Base-by-base conservation (phyloP, 495 filamentous ascomycete genomes). In the Usnea hakonensis region DNA sequence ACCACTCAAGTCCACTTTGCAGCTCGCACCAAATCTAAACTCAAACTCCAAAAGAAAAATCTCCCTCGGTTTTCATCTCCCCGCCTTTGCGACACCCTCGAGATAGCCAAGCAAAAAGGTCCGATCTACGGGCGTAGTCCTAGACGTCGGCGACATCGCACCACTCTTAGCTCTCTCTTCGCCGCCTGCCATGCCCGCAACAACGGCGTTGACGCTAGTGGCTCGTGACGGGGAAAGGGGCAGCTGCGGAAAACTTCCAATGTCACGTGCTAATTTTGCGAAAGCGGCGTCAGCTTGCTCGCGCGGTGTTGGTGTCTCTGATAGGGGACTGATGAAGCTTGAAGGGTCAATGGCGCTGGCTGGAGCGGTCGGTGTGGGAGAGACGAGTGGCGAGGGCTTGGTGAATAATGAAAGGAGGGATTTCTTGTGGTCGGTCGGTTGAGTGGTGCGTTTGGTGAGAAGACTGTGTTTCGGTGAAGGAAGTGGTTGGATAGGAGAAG, bases 21-120 rank as follows among this genome's bases (percentile, higher is more conserved):
- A 55, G 21, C 26, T 33, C 21, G 37, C 37, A 44, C 21, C 36
- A 28, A 38, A 57, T 33, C 13, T 14, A 19, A 40, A 57, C 35
- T 11, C 17, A 38, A 56, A 14, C 2, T 19, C 7, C 1, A 6
- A n/a, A 56, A 21, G 7, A 19, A 56, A n/a, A 19, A 46, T 9
- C 11, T 16, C 17, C 17, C 43, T 3, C 32, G 11, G 5, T 60
- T n/a, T 32, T 59, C 60, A 64, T 50, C 60, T 62, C 28, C 58
- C 62, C n/a, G 52, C 59, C 44, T 63, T 79, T 3, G 81, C 83
- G 53, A 87, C 80, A 59, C 78, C 79, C 65, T 84, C 80, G 69
- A 96, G 72, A 73, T 90, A 95, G 11, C 84, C 87, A 55, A 94
- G 74, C 67, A 95, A 75, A 66, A 95, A 95, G n/a, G 81, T 82